Conservation (phyloP, 2,329 filamentous ascomycete species). For the Penicillium sp. region DNA sequence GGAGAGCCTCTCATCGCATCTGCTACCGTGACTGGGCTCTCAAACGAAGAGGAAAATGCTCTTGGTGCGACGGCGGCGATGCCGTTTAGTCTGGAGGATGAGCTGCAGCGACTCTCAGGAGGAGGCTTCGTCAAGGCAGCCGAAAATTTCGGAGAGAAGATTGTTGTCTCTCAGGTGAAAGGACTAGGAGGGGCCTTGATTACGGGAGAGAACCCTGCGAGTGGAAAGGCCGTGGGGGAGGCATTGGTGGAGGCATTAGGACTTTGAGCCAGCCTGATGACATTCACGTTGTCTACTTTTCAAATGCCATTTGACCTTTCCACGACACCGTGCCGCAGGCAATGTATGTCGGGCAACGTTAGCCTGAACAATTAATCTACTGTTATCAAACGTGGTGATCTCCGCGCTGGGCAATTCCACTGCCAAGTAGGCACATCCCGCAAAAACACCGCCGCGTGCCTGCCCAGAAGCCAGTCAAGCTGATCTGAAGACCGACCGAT, state of each 20-base stretch:
- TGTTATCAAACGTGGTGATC: neutral
- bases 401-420: neutral
- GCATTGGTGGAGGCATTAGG: slow-evolving; percentile 43
- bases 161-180: slow-evolving; percentile 41
- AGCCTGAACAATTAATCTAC: neutral
- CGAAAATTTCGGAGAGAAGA: slow-evolving; percentile 33
- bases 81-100: slow-evolving; percentile 52
- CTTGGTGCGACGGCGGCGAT: slow-evolving; percentile 42
- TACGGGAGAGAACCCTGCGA: slow-evolving; percentile 55
- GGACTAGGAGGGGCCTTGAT: slow-evolving; percentile 43
- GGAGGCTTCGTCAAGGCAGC: slow-evolving; percentile 28
- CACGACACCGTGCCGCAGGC: neutral
- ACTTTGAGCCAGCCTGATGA: neutral
- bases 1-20: slow-evolving; percentile 47
- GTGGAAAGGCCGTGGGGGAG: slow-evolving; percentile 49
- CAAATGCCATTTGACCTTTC: neutral
- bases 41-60: slow-evolving; percentile 53
- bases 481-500: neutral
- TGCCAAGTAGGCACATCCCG: neutral
- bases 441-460: neutral
- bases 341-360: neutral
- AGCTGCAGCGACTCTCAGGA: slow-evolving; percentile 46
- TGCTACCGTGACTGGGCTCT: slow-evolving; percentile 52
- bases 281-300: neutral
- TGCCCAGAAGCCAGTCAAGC: neutral